Base-by-base conservation (phyloP, 345 rosid species). In the Aquilaria sinensis region DNA sequence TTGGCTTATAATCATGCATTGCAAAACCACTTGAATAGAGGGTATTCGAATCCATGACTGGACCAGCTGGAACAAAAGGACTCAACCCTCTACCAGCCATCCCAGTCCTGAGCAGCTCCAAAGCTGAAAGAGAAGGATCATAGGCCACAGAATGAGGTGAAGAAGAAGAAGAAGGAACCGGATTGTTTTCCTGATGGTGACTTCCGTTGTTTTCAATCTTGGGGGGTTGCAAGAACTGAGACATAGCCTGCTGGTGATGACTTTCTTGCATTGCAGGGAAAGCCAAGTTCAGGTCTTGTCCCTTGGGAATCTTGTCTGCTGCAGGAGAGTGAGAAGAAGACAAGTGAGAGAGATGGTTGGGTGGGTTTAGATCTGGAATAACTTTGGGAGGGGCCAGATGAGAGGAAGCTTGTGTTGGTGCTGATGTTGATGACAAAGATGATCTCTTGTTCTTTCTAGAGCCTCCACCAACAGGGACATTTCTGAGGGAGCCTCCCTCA, bases 391-490 rank as follows among this genome's bases (percentile, higher is more conserved):
- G 33, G 31, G 69, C 61, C 5, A 4, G 43, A 37, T 37, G 43
- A 37, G 43, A 37, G 43, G 43, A 37, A 37, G 43, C 43, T 37
- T 37, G 43, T 3, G 79, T 23, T 64, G 78, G 47, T 0, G 78
- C 9, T 6, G 78, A 51, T 47, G 69, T 62, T 12, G 53, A 23
- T 31, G 74, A 58, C 10, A 69, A 32, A 4, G 61, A 12, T n/a
- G 81, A 64, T 62, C 83, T 75, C 57, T 71, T 81, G 73, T 81
- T 78, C 74, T 81, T 81, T 55, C 85, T 73, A 5, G 85, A 81
- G 15, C 84, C 84, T 51, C 81, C 84, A 5, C 85, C 85, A 10
- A 80, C 85, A 45, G 85, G 85, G 56, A 81, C 86, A 67, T 74
- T 81, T 60, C 86, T 78, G 7, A 81, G 79, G 60, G 83, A 76